Base-by-base conservation (phyloP, 305 asterid genomes). In the Fraxinus latifolia region DNA sequence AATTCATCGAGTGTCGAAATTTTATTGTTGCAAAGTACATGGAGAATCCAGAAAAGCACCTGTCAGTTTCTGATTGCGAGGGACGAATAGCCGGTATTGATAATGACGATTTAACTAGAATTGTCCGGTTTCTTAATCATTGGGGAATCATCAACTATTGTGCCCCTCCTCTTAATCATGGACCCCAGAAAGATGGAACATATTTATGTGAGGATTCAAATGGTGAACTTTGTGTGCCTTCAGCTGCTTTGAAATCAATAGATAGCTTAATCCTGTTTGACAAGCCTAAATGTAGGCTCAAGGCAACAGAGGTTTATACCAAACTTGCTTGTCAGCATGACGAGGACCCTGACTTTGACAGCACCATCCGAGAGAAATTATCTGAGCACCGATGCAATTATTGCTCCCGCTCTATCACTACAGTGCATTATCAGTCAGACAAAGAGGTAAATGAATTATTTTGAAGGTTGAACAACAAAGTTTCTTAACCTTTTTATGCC, bases 61-160 rank as follows among this genome's bases (percentile, higher is more conserved):
- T 94, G 75, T 87, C 93, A 14, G 89, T 92, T 81, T 78, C 90
- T 79, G 94, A 96, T 79, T 96, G 97, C 84, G 90, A 89, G 78
- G 96, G 89, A 15, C 83, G 91, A 21, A 91, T 90, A 77, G 83
- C 86, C 84, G 95, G 93, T 78, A 80, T 93, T 67, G 93, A 91
- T 81, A 47, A 32, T 82, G 98, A 91, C 71, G 99, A 96, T 88
- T 82, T 93, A 82, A 88, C 87, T 85, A 91, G 99, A 83, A 88
- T 96, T 74, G 90, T 91, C 68, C 88, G 98, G 88, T 96, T 96
- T 91, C 97, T 96, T 86, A 97, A 94, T 86, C 96, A 94, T 74
- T 96, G 98, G 98, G 99, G 99, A 67, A 90, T 96, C 82, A 91
- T 96, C 73, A 96, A 96, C 79, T 96, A 96, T 55, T 96, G 98